Percentiles rank a stretch among this genome's conserved stretches.
These are phyloP conservation scores for Aquilaria malaccensis DNA, from an alignment of 345 rosid genomes.

Conservation along the genomic window DNA sequence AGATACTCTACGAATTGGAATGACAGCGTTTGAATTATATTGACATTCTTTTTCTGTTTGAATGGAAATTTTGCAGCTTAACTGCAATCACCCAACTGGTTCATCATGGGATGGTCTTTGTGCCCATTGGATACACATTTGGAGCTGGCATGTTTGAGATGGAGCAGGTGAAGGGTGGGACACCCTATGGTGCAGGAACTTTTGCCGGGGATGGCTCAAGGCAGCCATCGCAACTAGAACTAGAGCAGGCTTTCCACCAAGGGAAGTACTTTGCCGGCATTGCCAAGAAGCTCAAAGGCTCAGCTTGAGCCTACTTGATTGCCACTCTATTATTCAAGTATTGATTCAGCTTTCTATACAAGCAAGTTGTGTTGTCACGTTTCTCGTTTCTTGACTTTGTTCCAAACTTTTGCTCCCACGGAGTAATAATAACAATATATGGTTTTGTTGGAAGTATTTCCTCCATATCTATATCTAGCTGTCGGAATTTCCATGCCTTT, in stretches of 20 bases:
- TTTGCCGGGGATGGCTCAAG: constrained; percentile 69
- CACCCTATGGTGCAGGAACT: constrained; percentile 73
- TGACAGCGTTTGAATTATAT: background rate
- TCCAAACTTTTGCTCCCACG: background rate
- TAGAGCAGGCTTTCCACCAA: constrained; percentile 63
- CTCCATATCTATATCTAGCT: too few species aligned
- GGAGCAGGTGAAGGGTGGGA: constrained; percentile 64
- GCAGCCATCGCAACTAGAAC: constrained; percentile 56
- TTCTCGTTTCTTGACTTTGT: background rate
- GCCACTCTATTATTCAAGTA: background rate
- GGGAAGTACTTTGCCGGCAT: constrained; percentile 59
- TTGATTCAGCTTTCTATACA: constrained; percentile 3
- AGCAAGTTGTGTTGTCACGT: background rate
- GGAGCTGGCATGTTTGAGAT: constrained; percentile 73
- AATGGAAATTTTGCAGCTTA: constrained; percentile 30
- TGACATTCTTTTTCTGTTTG: background rate
- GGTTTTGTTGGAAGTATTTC: too few species aligned
- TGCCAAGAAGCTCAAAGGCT: constrained; percentile 50
- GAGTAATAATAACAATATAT: constrained; percentile 2
- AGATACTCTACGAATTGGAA: too few species aligned
- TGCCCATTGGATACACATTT: constrained; percentile 65
- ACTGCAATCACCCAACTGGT: constrained; percentile 68
- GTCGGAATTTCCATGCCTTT: too few species aligned
- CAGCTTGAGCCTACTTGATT: constrained; percentile 20
- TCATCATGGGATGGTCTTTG: constrained; percentile 68